Base-by-base conservation (phyloP, 139 green algal genomes). In the Chlorella sp. region DNA sequence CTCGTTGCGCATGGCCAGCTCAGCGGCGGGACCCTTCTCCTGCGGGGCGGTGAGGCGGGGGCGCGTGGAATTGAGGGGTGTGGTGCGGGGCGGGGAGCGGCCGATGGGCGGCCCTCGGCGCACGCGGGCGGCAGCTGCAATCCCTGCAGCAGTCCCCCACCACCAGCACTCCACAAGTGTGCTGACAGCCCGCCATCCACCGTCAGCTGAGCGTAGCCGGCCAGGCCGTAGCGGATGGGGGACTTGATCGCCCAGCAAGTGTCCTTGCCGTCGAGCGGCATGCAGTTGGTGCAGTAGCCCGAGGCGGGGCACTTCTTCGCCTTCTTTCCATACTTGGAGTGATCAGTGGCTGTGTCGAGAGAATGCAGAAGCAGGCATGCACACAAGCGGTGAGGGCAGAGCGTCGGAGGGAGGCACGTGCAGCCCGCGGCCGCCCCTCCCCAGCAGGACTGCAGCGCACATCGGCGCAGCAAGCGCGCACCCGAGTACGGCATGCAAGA, bases 231-330 rank as follows among this genome's bases (percentile, higher is more conserved):
- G 31, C 69, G 60, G 62, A 90, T 82, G 43, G 84, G 86, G 19
- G 60, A 82, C 31, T 82, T 77, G 29, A 91, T 82, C 45, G 84
- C 25, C 86, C 86, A 91, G 72, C 86, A 91, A 1, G 78, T 83
- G 60, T 85, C 81, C 11, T 79, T 76, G 66, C 50, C 65, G 60
- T 78, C 60, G 35, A 87, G 58, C 0, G 86, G 79, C 84, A 90
- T 91, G 79, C 86, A 91, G 64, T 91, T 91, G 29, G 53, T 78
- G 68, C 84, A 91, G 62, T 85, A 78, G 17, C 72, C 84, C 6
- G 51, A 50, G 17, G 70, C 67, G 14, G 86, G 86, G 70, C 86
- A 91, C 21, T 81, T 48, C 46, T 76, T 80, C 27, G 84, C 61
- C 9, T 66, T 19, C 63, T 81, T 80, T 45, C 76, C 67, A 27